Base-by-base conservation (phyloP, 768 basidiomycete genomes). In the Hygrophorus pudorinus region DNA sequence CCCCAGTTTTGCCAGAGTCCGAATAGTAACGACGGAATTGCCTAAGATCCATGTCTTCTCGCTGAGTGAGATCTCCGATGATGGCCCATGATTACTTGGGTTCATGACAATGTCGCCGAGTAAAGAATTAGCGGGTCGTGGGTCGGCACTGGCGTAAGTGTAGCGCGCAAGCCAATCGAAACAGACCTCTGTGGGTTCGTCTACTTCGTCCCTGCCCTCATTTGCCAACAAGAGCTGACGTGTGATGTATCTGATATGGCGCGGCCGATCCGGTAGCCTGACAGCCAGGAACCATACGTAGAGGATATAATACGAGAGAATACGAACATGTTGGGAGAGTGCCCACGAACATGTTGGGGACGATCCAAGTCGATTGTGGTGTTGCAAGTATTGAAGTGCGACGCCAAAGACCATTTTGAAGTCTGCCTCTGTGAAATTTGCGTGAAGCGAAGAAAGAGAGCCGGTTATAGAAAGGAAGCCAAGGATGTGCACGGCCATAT, bases 81-180 rank as follows among this genome's bases (percentile, higher is more conserved):
- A 16, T 28, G 48, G n/a, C 36, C 53, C 45, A 35, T 59, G 53
- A 27, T 51, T 54, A 39, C 62, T 62, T 1, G 77, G 70, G 38
- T 75, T 77, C 74, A 83, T 81, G 41, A 94, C 71, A 42, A 92
- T 77, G 29, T 92, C 85, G 49, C 73, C 77, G 44, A 97, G 72
- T 41, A 82, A 70, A 1, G 88, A 89, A 27, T 71, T 73, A 1
- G 90, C 78, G 2, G 94, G 90, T 12, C 86, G 78, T 1, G 94
- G 93, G 57, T 96, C 92, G 12, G 91, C 90, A 54, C 85, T 91
- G 11, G 83, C 90, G 54, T 93, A 97, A 0, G 94, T 85, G 58
- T 96, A 96, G 13, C 96, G 74, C 8, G 90, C 85, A 13, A 99
- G 72, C 91, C 93, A 98, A 59, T 99, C 96, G 56, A 98, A 93